Conservation (phyloP, 164 flowering plant species). For the Vitis rotundifolia region DNA sequence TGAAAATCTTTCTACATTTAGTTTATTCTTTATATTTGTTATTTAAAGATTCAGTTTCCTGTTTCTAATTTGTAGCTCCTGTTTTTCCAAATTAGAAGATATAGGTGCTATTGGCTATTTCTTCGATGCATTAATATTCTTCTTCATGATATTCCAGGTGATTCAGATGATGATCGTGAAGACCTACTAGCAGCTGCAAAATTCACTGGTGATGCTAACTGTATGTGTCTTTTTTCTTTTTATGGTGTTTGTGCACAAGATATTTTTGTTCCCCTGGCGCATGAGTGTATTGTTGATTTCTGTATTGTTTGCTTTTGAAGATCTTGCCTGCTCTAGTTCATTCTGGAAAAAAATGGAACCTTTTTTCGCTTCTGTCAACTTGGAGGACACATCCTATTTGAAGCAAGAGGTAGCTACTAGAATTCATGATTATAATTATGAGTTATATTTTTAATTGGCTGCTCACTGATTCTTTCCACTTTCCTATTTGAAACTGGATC, state of each 20-base stretch:
- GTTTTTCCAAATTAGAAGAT: too few relatives aligned
- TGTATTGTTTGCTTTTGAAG: conserved; percentile 32
- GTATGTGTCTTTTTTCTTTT: conserved; percentile 22
- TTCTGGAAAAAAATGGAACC: conserved; percentile 84
- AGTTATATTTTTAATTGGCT: not conserved
- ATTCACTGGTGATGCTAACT: conserved; percentile 28
- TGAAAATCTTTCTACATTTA: too few relatives aligned
- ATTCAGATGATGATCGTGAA: conserved; percentile 44
- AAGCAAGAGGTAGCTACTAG: conserved; percentile 51
- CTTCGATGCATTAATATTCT: not conserved
- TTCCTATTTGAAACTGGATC: conserved; percentile 10
- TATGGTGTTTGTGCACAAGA: not conserved
- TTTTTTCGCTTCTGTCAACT: conserved; percentile 44
- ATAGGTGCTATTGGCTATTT: not conserved
- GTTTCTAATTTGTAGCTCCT: too few relatives aligned
- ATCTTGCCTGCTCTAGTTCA: conserved; percentile 51
- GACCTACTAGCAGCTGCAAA: conserved; percentile 40
- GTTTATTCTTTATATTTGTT: too few relatives aligned
- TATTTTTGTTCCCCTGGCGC: not conserved
- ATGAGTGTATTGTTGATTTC: not conserved
- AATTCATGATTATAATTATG: not conserved
- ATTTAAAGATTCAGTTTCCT: too few relatives aligned
- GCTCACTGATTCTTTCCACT: conserved; percentile 1
- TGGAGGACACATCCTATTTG: conserved; percentile 53
- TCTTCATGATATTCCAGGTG: conserved; percentile 27